phyloP scores from a whole-genome alignment of 2,329 filamentous ascomycete genomes.

The Fusarium kyushuense region DNA sequence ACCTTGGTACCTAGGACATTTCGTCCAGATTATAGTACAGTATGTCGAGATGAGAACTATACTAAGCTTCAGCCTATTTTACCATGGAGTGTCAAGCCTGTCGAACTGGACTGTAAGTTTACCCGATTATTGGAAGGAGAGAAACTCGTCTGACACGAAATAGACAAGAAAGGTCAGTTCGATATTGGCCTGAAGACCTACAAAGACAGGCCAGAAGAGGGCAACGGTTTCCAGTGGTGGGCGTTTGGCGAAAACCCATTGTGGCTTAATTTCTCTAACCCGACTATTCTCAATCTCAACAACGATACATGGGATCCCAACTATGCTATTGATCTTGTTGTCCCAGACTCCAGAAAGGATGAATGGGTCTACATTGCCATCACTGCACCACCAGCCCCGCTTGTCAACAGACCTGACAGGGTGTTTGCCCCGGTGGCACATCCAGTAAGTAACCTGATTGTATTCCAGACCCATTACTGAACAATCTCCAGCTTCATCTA shows the following conservation, averaged over 20 bases:
- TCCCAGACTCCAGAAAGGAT: background rate
- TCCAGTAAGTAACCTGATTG: conserved; percentile 41
- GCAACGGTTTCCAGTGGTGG: conserved; percentile 4
- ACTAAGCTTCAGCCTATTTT: conserved; percentile 32
- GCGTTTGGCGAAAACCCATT: conserved; percentile 21
- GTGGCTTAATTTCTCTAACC: conserved; percentile 32
- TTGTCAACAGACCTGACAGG: background rate
- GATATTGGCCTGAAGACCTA: background rate
- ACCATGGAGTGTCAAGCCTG: conserved; percentile 29
- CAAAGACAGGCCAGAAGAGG: background rate
- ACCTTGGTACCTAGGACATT: conserved; percentile 10
- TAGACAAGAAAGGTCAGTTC: background rate
- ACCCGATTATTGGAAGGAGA: background rate
- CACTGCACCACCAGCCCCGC: conserved; percentile 3
- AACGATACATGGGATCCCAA: conserved; percentile 14
- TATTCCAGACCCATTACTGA: no score
- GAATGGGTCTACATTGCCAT: conserved; percentile 32
- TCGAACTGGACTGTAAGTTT: background rate
- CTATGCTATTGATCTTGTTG: conserved; percentile 27
- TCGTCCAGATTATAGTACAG: conserved; percentile 14
- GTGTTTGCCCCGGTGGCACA: conserved; percentile 26
- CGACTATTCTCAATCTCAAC: conserved; percentile 21
- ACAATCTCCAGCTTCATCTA: conserved; percentile 33
- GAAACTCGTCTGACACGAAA: rapidly evolving
- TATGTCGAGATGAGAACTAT: conserved; percentile 39